These are phyloP conservation scores for Vitis rupestris DNA, from an alignment of 164 flowering plant genomes.

Conservation along the genomic window DNA sequence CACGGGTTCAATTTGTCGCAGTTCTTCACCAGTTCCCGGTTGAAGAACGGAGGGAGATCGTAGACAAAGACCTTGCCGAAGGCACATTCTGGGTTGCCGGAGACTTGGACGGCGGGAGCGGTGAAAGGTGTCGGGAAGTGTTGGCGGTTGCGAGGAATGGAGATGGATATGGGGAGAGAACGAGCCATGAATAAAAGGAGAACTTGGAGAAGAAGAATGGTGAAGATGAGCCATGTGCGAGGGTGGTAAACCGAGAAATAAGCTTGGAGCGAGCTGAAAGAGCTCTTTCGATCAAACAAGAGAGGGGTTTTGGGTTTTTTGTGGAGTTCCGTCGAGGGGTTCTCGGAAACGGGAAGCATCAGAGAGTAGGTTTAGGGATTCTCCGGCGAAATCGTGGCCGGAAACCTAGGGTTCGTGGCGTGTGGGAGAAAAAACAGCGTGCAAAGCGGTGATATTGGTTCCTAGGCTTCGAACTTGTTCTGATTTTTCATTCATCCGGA, in stretches of 20 bases:
- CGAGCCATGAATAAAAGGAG: constrained; percentile 28
- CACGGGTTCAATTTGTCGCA: constrained; percentile 68
- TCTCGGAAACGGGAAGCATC: constrained; percentile 34
- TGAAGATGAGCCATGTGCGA: constrained; percentile 38
- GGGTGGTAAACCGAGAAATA: constrained; percentile 18
- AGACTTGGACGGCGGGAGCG: neutral
- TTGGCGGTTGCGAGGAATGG: constrained; percentile 12
- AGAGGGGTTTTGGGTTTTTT: constrained; percentile 16
- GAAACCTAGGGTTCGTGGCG: neutral
- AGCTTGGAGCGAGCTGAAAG: constrained; percentile 17
- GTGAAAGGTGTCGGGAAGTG: constrained; percentile 12
- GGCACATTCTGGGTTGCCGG: constrained; percentile 16
- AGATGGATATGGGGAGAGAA: constrained; percentile 23
- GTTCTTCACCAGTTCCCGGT: constrained; percentile 44
- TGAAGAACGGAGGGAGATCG: constrained; percentile 64
- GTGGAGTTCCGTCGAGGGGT: constrained; percentile 15
- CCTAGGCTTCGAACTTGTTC: neutral
- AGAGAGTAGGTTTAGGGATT: neutral
- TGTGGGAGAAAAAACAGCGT: constrained; percentile 1
- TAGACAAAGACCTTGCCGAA: constrained; percentile 69
- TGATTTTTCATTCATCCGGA: neutral
- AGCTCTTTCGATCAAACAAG: constrained; percentile 12
- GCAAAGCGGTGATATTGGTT: neutral
- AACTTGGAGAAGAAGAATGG: constrained; percentile 39
- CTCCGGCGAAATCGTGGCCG: neutral